These are phyloP conservation scores for Pythium phragmiticola DNA, from an alignment of 352 stramenopile species.

Conservation along the genomic window DNA sequence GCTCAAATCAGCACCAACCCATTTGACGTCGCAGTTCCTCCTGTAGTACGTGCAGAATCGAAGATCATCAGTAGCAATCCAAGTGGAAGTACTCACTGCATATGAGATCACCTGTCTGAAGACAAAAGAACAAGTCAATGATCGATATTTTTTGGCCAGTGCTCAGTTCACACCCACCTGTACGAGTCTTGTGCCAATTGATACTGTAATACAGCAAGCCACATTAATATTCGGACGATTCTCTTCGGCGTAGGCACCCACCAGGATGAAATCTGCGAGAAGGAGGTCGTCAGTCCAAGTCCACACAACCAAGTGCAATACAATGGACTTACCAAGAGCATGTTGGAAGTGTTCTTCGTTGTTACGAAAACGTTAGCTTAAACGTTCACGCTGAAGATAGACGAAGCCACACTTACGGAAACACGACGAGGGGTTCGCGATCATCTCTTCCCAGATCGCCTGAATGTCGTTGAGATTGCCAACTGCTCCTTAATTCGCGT, in stretches of 20 bases:
- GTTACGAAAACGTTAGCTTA: not conserved
- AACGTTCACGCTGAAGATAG: not conserved
- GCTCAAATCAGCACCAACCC: slow-evolving; percentile 33
- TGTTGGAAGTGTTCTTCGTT: slow-evolving; percentile 66
- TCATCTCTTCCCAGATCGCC: slow-evolving; percentile 89
- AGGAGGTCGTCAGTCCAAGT: not conserved
- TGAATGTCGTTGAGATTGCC: slow-evolving; percentile 19
- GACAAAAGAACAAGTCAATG: not conserved
- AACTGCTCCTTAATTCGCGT: not conserved
- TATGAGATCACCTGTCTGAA: not conserved
- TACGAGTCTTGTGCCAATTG: slow-evolving; percentile 83
- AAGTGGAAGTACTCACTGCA: not conserved
- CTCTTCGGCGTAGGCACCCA: slow-evolving; percentile 14
- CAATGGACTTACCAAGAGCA: slow-evolving; percentile 49
- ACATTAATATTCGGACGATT: not conserved
- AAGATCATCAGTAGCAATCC: not conserved
- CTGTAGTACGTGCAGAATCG: slow-evolving; percentile 3
- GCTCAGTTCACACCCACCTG: slow-evolving; percentile 34
- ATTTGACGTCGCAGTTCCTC: slow-evolving; percentile 75
- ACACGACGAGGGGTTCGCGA: slow-evolving; percentile 77
- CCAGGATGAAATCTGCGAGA: slow-evolving; percentile 70
- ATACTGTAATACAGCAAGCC: slow-evolving; percentile 40
- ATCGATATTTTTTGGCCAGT: not conserved
- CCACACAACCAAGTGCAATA: not conserved
- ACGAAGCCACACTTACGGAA: slow-evolving; percentile 42